phyloP scores from a whole-genome alignment of 768 basidiomycete genomes.

The Naganishia vishniacii region DNA sequence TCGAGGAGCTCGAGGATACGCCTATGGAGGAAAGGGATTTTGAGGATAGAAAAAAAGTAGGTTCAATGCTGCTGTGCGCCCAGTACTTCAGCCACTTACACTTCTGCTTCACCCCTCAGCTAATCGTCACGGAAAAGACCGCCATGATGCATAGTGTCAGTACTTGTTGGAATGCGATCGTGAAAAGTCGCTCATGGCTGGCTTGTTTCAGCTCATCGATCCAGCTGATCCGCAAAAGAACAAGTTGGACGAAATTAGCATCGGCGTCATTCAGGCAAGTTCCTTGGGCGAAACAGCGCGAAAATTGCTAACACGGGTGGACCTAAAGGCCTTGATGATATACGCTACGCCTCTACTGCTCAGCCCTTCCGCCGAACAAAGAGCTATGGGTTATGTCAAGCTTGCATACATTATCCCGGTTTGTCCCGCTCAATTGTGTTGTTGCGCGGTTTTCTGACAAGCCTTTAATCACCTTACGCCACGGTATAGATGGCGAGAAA shows the following conservation, averaged over 20 bases:
- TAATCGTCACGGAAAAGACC: conserved; percentile 13
- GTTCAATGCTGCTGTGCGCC: not conserved
- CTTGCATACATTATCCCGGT: conserved; percentile 18
- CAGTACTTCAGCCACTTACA: no score
- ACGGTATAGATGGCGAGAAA: conserved; percentile 9
- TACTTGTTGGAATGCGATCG: not conserved
- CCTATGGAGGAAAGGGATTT: conserved; percentile 25
- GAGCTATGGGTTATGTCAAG: conserved; percentile 19
- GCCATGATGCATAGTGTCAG: conserved; percentile 21
- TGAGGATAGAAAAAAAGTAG: conserved; percentile 22
- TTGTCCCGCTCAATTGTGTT: not conserved
- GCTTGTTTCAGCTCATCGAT: not conserved
- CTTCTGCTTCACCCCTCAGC: not conserved
- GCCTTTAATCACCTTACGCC: no score
- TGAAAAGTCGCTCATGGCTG: not conserved
- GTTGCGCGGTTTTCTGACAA: no score
- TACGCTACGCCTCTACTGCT: conserved; percentile 23
- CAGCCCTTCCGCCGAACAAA: conserved; percentile 1
- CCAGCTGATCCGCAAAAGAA: conserved; percentile 12
- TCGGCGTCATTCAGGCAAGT: conserved; percentile 19
- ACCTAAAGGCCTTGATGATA: conserved; percentile 18
- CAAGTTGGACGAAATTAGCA: not conserved
- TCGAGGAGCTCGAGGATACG: conserved; percentile 18
- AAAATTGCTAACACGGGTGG: not conserved
- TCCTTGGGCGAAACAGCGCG: not conserved